Percentiles rank a stretch among this genome's conserved stretches.
These are phyloP conservation scores for Kwoniella mangroviensis DNA, from an alignment of 768 basidiomycete species.

Conservation along the genomic window DNA sequence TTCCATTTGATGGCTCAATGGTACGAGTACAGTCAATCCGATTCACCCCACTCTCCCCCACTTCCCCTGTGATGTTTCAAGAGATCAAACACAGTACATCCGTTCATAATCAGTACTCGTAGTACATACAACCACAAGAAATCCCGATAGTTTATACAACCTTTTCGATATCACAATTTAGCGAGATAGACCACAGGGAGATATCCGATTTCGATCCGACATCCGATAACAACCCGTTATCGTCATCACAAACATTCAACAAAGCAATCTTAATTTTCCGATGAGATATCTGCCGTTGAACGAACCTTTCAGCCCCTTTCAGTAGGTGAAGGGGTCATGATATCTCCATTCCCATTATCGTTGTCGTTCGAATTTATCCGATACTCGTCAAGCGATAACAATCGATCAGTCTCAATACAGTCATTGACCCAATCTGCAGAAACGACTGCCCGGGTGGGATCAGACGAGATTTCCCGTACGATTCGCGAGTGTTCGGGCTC, in stretches of 20 bases:
- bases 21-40: neutral
- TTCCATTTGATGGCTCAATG: neutral
- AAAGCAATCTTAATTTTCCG: too few species aligned
- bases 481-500: neutral
- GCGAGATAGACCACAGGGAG: neutral
- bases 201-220: neutral
- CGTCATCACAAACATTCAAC: neutral
- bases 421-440: conserved; percentile 4
- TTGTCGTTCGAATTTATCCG: neutral
- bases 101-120: neutral
- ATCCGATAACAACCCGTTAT: neutral
- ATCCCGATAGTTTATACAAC: too few species aligned
- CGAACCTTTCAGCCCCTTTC: neutral
- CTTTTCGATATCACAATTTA: neutral
- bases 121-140: neutral
- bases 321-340: neutral
- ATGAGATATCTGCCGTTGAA: neutral
- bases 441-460: conserved; percentile 2
- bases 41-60: neutral
- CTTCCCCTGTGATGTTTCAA: neutral
- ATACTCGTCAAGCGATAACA: conserved; percentile 6
- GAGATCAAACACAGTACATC: neutral
- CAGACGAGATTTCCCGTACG: neutral
- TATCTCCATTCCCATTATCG: neutral
- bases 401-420: neutral